Conservation (phyloP, 495 filamentous ascomycete genomes). For the Penicillium arizonense region DNA sequence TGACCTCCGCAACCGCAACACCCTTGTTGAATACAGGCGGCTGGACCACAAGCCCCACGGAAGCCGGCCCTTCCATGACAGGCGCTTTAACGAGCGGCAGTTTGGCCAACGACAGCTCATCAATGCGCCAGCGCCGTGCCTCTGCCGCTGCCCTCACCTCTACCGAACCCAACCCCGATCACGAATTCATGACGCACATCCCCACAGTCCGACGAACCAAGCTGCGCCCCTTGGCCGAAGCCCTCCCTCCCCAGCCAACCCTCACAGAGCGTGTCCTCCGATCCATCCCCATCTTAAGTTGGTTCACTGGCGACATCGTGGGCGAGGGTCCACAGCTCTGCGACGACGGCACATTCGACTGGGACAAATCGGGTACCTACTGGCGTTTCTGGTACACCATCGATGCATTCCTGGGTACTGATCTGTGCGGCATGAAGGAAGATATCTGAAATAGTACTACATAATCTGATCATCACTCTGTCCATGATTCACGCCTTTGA, state of each 20-base stretch:
- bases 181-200: conserved; percentile 51
- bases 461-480: not conserved
- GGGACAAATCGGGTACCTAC: conserved; percentile 69
- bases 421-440: conserved; percentile 52
- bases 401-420: conserved; percentile 43
- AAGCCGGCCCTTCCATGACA: conserved; percentile 10
- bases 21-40: conserved; percentile 30
- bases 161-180: conserved; percentile 34
- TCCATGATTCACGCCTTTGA: no score
- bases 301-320: conserved; percentile 77
- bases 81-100: conserved; percentile 39
- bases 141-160: conserved; percentile 2
- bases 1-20: conserved; percentile 10
- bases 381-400: conserved; percentile 63
- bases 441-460: conserved; percentile 30
- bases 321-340: conserved; percentile 72
- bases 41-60: not conserved
- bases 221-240: conserved; percentile 52
- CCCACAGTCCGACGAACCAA: conserved; percentile 52
- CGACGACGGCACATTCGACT: conserved; percentile 81
- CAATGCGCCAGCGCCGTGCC: conserved; percentile 31
- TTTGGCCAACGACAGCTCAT: conserved; percentile 32
- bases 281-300: conserved; percentile 61
- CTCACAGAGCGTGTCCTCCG: conserved; percentile 58
- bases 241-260: conserved; percentile 62